These are phyloP conservation scores for Juglanconis oblonga DNA, from an alignment of 2,329 filamentous ascomycete genomes.

Conservation along the genomic window DNA sequence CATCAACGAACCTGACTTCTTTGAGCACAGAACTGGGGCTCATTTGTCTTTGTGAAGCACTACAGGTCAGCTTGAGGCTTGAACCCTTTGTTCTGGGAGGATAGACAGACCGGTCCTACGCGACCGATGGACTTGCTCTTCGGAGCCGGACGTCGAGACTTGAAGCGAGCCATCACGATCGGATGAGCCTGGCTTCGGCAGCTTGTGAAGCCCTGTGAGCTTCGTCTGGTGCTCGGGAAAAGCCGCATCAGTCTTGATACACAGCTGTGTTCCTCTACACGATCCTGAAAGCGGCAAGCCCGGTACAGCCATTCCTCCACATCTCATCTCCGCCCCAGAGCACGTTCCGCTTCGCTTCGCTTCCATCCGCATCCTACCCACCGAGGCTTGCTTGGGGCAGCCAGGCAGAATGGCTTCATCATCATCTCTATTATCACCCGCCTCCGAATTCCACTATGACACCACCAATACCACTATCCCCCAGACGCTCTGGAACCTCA, in stretches of 20 bases:
- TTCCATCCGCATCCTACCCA: not conserved
- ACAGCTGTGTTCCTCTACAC: not conserved
- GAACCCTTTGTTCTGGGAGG: no score
- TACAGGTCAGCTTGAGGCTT: no score
- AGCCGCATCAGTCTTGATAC: not conserved
- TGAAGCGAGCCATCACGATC: not conserved
- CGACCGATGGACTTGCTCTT: not conserved
- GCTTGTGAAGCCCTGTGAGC: not conserved
- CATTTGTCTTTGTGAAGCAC: no score
- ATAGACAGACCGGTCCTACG: not conserved
- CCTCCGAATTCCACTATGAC: constrained; percentile 1
- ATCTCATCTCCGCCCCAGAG: not conserved
- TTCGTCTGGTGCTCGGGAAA: not conserved
- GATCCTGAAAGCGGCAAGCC: not conserved
- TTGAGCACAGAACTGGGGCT: no score
- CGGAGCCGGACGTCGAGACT: not conserved
- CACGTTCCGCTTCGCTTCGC: not conserved
- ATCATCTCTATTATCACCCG: not conserved
- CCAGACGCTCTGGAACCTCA: constrained; percentile 52
- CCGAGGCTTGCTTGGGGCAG: not conserved
- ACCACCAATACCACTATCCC: constrained; percentile 29
- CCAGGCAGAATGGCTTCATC: constrained; percentile 11
- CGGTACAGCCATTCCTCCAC: not conserved
- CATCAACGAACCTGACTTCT: not conserved
- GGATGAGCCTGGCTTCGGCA: not conserved